Evolutionary conservation across 257 asterid species (phyloP).

Genomic region (Nemophila menziesii): DNA sequence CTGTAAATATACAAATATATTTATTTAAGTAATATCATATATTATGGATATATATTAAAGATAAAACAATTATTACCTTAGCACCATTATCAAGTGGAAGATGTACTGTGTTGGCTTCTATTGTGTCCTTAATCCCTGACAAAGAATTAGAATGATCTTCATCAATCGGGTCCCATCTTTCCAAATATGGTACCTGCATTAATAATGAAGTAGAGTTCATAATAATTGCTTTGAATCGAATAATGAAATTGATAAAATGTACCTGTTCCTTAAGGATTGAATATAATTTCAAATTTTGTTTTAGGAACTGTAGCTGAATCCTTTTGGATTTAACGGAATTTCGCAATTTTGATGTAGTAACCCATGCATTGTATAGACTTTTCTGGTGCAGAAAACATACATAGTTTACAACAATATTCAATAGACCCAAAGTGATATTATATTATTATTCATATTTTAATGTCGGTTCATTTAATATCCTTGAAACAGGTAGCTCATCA

Average conservation of each 20-base stretch:
- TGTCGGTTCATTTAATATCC: neutral
- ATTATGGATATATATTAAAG: neutral
- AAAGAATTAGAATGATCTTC: slow-evolving; percentile 46
- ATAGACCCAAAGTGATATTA: neutral
- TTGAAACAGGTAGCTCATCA: neutral
- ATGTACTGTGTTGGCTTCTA: slow-evolving; percentile 56
- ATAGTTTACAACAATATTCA: neutral
- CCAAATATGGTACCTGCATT: slow-evolving; percentile 52
- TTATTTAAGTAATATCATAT: neutral
- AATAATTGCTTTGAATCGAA: neutral
- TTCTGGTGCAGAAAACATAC: slow-evolving; percentile 34
- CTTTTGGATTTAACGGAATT: slow-evolving; percentile 48
- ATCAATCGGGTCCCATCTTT: slow-evolving; percentile 45
- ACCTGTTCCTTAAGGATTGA: slow-evolving; percentile 56
- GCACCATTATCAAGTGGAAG: slow-evolving; percentile 70
- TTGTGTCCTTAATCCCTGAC: slow-evolving; percentile 44
- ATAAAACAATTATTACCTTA: slow-evolving; percentile 29
- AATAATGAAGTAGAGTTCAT: slow-evolving; percentile 8
- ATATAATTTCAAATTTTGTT: slow-evolving; percentile 50
- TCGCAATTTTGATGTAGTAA: slow-evolving; percentile 48
- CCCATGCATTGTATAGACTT: slow-evolving; percentile 62
- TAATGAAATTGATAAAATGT: neutral
- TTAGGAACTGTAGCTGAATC: slow-evolving; percentile 42
- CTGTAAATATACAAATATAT: slow-evolving; percentile 27
- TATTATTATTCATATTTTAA: too few relatives aligned